Conservation (phyloP, 108 stramenopile species). For the Nitzschia inconspicua region DNA sequence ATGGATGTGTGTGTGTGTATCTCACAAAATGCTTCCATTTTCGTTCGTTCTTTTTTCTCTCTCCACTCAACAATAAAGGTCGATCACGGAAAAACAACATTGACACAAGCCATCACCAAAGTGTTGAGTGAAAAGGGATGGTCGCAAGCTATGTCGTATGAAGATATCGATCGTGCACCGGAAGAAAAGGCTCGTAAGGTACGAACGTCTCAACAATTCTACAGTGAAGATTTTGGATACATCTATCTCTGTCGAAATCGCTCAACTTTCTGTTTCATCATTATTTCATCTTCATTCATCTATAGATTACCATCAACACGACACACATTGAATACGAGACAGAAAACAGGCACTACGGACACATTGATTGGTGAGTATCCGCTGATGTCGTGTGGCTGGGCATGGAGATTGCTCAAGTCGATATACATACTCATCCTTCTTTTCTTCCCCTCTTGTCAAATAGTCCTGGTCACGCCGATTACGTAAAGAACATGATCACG, state of each 20-base stretch:
- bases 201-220: conserved; percentile 92
- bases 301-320: conserved; percentile 81
- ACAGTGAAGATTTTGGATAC: too few relatives aligned
- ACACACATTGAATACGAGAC: conserved; percentile 99
- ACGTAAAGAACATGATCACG: conserved; percentile 99
- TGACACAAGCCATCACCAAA: conserved; percentile 99
- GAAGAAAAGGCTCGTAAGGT: conserved; percentile 98
- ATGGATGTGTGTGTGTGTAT: too few relatives aligned
- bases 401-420: background rate
- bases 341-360: conserved; percentile 94
- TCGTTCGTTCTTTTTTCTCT: too few relatives aligned
- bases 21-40: too few relatives aligned
- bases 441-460: conserved; percentile 6
- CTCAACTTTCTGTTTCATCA: too few relatives aligned
- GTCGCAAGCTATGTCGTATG: conserved; percentile 83
- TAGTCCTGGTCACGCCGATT: conserved; percentile 98
- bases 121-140: conserved; percentile 91
- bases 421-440: background rate
- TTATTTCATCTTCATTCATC: too few relatives aligned
- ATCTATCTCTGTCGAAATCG: too few relatives aligned
- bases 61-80: too few relatives aligned
- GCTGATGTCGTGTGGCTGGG: background rate
- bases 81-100: conserved; percentile 99
- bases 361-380: conserved; percentile 93
- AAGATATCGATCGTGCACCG: conserved; percentile 98